phyloP scores from a whole-genome alignment of 208 protist genomes.

The Trypanosoma caninum region DNA sequence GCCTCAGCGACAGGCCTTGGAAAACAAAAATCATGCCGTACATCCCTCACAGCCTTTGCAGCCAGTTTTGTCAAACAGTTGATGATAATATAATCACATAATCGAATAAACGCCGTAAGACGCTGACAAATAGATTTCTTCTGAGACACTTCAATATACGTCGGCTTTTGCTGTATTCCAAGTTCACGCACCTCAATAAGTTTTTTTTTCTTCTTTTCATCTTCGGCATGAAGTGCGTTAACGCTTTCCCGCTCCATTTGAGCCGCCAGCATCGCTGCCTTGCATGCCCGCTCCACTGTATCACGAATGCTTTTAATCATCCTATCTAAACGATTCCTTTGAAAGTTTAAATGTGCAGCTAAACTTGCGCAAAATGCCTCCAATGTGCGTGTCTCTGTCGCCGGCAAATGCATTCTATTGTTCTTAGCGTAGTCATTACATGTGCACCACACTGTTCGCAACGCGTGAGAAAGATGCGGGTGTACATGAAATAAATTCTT shows the following conservation, averaged over 20 bases:
- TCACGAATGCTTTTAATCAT: slow-evolving; percentile 88
- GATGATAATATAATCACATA: slow-evolving; percentile 95
- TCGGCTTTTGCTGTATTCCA: slow-evolving; percentile 82
- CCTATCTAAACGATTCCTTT: slow-evolving; percentile 62
- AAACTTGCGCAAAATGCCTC: slow-evolving; percentile 59
- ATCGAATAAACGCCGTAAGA: slow-evolving; percentile 92
- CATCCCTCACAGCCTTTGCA: slow-evolving; percentile 69
- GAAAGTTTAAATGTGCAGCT: slow-evolving; percentile 47
- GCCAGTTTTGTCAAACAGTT: slow-evolving; percentile 85
- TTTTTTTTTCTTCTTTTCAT: slow-evolving; percentile 80
- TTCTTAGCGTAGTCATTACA: slow-evolving; percentile 71
- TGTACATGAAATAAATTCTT: slow-evolving; percentile 90
- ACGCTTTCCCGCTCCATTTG: slow-evolving; percentile 76
- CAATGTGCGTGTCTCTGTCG: slow-evolving; percentile 74
- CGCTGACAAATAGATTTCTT: slow-evolving; percentile 88
- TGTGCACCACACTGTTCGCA: slow-evolving; percentile 73
- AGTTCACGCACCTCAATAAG: slow-evolving; percentile 76
- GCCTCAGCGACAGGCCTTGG: slow-evolving; percentile 26
- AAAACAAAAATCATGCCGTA: slow-evolving; percentile 68
- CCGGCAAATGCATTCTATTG: slow-evolving; percentile 64
- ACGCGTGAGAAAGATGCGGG: slow-evolving; percentile 72
- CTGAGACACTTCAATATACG: slow-evolving; percentile 93
- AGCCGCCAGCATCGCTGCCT: slow-evolving; percentile 86
- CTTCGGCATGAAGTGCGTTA: slow-evolving; percentile 59
- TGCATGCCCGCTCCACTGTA: slow-evolving; percentile 88